Conservation (phyloP, 2,329 filamentous ascomycete species). For the Botryotinia convoluta region DNA sequence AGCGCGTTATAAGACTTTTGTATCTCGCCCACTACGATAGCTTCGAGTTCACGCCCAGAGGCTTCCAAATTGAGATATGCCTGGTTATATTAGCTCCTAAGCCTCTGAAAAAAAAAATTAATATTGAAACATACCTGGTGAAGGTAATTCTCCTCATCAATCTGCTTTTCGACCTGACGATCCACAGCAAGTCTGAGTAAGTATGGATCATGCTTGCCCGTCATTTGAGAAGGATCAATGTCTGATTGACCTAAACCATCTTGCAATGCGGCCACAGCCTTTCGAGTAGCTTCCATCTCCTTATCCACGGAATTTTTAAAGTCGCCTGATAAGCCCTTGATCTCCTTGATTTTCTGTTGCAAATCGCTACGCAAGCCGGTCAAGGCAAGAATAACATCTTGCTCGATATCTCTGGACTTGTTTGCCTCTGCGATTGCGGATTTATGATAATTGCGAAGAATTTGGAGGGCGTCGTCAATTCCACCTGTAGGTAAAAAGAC, state of each 20-base stretch:
- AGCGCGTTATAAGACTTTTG: constrained; percentile 97
- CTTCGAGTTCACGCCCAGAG: constrained; percentile 91
- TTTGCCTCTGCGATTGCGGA: constrained; percentile 75
- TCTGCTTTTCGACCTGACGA: constrained; percentile 83
- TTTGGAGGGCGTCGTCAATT: constrained; percentile 80
- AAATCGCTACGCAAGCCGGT: constrained; percentile 84
- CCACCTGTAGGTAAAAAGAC: constrained; percentile 78
- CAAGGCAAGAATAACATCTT: constrained; percentile 84
- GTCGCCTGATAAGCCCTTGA: constrained; percentile 87
- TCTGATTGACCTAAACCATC: constrained; percentile 79
- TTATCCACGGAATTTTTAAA: constrained; percentile 97
- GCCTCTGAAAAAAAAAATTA: too few species aligned
- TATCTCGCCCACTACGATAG: constrained; percentile 94
- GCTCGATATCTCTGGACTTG: constrained; percentile 87
- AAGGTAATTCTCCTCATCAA: constrained; percentile 96
- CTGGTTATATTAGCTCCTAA: constrained; percentile 45
- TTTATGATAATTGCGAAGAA: constrained; percentile 80
- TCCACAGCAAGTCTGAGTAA: constrained; percentile 83
- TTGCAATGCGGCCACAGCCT: constrained; percentile 75
- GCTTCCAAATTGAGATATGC: constrained; percentile 93
- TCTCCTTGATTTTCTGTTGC: constrained; percentile 96
- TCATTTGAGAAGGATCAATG: constrained; percentile 68
- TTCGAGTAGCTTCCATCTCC: constrained; percentile 83
- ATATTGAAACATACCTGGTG: constrained; percentile 65
- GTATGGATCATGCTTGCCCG: constrained; percentile 89